Base-by-base conservation (phyloP, 305 asterid species). In the Rubia peregrina region DNA sequence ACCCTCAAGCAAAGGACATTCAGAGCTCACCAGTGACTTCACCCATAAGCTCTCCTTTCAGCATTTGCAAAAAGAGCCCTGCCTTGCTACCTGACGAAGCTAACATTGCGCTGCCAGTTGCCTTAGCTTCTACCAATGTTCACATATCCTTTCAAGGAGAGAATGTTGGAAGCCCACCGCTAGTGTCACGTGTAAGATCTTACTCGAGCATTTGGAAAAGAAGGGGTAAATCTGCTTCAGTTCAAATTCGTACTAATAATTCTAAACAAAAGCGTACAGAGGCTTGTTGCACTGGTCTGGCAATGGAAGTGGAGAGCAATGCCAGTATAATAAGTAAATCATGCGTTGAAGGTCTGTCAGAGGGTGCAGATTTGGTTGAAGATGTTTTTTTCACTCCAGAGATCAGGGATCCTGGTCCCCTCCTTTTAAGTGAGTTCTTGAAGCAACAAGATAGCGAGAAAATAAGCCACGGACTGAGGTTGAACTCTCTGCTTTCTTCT, bases 141-240 rank as follows among this genome's bases (percentile, higher is more conserved):
- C 43, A 61, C 17, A 24, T 13, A 17, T 38, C 19, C 24, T 7
- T 48, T 61, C 42, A 61, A 61, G 33, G 21, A 33, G 65, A 61
- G 65, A 36, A 61, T 61, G 65, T 61, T 24, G 41, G 40, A 12
- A 61, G 43, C 65, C 42, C 65, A 33, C 42, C 65, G 12, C 42
- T 61, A 61, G 42, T 36, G 40, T 61, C 43, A 5, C 43, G n/a
- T 26, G 42, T 61, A 30, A 26, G 42, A 26, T 61, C 65, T 12
- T 10, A 26, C 36, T 61, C 40, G 43, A 61, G 65, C 42, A 61
- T 61, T 61, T 61, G 65, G 65, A 61, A 61, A 61, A 61, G 65
- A 61, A 61, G 65, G 65, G 65, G 65, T 26, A 61, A 61, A 30
- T 61, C 43, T 61, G 65, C 65, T 26, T 61, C 65, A 4, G 65